Evolutionary conservation across 2,329 filamentous ascomycete species (phyloP).

Genomic region (Didymella glomerata): DNA sequence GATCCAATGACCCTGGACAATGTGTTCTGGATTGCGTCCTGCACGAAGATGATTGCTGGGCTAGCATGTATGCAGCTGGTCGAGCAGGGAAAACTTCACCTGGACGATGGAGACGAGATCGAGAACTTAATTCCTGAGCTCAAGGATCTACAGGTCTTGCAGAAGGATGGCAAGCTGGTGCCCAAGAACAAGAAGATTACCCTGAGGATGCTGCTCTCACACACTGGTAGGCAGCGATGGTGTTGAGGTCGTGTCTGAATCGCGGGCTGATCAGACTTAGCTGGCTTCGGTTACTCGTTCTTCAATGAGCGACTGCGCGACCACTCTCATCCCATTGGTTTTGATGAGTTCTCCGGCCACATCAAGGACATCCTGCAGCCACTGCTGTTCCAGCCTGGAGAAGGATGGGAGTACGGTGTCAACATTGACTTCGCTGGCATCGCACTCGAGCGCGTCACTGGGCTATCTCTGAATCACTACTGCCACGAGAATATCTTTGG

Average conservation of each 20-base stretch:
- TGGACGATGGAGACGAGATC: constrained; percentile 41
- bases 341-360: constrained; percentile 67
- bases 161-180: constrained; percentile 42
- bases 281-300: constrained; percentile 59
- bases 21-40: constrained; percentile 65
- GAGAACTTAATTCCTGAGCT: constrained; percentile 44
- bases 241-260: background rate
- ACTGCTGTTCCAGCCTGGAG: constrained; percentile 68
- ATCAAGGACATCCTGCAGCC: constrained; percentile 62
- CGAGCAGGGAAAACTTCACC: constrained; percentile 40
- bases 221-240: constrained; percentile 47
- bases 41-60: constrained; percentile 52
- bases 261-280: constrained; percentile 22
- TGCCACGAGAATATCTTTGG: constrained; percentile 56
- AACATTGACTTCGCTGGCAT: constrained; percentile 59
- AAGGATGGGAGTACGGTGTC: constrained; percentile 64
- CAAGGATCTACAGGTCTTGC: constrained; percentile 50
- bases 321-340: constrained; percentile 59
- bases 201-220: constrained; percentile 58
- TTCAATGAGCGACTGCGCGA: constrained; percentile 56
- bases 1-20: constrained; percentile 66
- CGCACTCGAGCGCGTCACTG: constrained; percentile 54
- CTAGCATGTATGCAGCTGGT: constrained; percentile 48
- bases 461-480: constrained; percentile 56
- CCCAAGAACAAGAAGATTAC: constrained; percentile 57